These are phyloP conservation scores for Sarcomyxa edulis DNA, from an alignment of 768 basidiomycete genomes.

Conservation along the genomic window DNA sequence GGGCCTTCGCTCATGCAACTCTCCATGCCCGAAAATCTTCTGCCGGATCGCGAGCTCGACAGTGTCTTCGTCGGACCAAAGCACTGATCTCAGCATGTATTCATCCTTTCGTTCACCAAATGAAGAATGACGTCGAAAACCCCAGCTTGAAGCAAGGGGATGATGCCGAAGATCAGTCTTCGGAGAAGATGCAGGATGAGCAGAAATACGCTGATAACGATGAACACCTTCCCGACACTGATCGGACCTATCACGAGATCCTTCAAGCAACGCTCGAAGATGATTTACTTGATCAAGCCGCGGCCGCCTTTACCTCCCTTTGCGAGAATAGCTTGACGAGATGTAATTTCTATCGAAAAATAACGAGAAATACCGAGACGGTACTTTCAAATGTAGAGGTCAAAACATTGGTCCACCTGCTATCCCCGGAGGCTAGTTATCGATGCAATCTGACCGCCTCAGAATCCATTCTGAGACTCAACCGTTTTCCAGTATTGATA, in stretches of 20 bases:
- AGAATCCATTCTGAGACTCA: too few relatives aligned
- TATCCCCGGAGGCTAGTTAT: too few relatives aligned
- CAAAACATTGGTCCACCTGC: slow-evolving; percentile 4
- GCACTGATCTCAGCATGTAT: too few relatives aligned
- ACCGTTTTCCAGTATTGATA: too few relatives aligned
- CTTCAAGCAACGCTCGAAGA: slow-evolving; percentile 6
- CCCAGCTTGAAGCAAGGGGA: neutral
- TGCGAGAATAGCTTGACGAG: slow-evolving; percentile 8
- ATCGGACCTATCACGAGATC: slow-evolving; percentile 2
- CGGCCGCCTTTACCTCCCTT: too few relatives aligned
- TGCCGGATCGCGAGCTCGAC: too few relatives aligned
- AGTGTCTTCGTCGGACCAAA: too few relatives aligned
- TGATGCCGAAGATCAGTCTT: neutral
- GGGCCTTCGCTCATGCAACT: slow-evolving; percentile 1
- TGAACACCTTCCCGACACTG: neutral
- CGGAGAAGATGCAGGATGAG: too few relatives aligned
- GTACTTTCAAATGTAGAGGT: slow-evolving; percentile 2
- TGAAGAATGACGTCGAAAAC: too few relatives aligned
- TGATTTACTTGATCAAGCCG: slow-evolving; percentile 5
- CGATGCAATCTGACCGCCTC: too few relatives aligned
- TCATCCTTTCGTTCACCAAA: slow-evolving; percentile 1
- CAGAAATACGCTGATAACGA: too few relatives aligned
- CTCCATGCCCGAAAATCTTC: slow-evolving; percentile 3
- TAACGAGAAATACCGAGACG: neutral
- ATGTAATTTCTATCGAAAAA: neutral